Conservation (phyloP, 768 basidiomycete species). For the Leccinum subtestaceum region DNA sequence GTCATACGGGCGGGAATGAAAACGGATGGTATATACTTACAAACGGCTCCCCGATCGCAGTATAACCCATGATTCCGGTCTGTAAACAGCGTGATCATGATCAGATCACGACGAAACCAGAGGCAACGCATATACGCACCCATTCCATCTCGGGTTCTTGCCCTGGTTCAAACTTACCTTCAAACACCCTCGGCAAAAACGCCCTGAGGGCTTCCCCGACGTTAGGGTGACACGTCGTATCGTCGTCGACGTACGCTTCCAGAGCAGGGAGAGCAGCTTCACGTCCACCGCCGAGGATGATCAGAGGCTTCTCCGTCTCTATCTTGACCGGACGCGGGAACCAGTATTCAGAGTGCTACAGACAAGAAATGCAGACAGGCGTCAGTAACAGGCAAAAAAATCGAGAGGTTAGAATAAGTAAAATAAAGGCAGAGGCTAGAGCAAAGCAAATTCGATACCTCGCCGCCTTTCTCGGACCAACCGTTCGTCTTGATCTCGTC, state of each 20-base stretch:
- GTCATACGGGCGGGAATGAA: neutral
- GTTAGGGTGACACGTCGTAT: constrained; percentile 46
- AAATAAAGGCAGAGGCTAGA: neutral
- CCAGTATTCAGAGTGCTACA: constrained; percentile 68
- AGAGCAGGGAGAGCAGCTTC: constrained; percentile 38
- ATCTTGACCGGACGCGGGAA: constrained; percentile 60
- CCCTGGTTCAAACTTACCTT: constrained; percentile 46
- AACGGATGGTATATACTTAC: constrained; percentile 37
- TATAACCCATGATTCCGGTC: constrained; percentile 85
- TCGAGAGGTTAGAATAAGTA: neutral
- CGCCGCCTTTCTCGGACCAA: constrained; percentile 43
- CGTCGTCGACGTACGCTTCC: constrained; percentile 57
- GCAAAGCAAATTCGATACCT: constrained; percentile 9
- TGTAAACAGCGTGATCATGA: constrained; percentile 22
- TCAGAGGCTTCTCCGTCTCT: constrained; percentile 42
- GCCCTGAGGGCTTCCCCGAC: constrained; percentile 51
- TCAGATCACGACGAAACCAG: neutral
- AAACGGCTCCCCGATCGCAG: constrained; percentile 59
- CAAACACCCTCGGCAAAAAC: constrained; percentile 60
- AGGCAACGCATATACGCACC: constrained; percentile 47
- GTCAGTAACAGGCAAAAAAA: neutral
- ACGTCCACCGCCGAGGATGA: constrained; percentile 74
- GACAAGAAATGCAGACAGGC: neutral
- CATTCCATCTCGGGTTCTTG: constrained; percentile 76
- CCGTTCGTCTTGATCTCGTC: constrained; percentile 41